These are phyloP conservation scores for Zanthoxylum bungeanum DNA, from an alignment of 345 rosid genomes.

Conservation along the genomic window DNA sequence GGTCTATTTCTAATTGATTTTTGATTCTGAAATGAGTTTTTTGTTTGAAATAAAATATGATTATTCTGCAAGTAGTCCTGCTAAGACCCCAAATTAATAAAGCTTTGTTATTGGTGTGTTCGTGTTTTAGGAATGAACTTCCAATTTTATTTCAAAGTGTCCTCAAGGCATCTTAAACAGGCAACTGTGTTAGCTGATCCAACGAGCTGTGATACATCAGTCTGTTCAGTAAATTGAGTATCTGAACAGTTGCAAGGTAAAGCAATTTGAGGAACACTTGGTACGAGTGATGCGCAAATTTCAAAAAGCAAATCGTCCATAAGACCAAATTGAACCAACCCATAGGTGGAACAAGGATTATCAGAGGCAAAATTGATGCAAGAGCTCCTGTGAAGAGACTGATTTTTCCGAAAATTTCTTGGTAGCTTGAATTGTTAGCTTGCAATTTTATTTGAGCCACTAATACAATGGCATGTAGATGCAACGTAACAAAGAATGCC, in stretches of 20 bases:
- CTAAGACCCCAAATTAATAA: too few species aligned
- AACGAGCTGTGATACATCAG: neutral
- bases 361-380: neutral
- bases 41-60: too few species aligned
- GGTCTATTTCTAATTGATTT: too few species aligned
- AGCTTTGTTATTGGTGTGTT: too few species aligned
- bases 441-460: neutral
- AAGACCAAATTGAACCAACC: slow-evolving; percentile 3
- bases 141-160: too few species aligned
- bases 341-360: neutral
- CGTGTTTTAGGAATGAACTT: too few species aligned
- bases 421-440: neutral
- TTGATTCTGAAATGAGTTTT: too few species aligned
- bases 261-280: neutral
- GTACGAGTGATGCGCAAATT: neutral
- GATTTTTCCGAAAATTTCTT: neutral
- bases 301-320: neutral
- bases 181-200: neutral
- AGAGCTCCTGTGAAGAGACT: slow-evolving; percentile 5
- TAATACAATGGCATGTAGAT: neutral
- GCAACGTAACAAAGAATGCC: neutral
- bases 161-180: neutral
- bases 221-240: neutral
- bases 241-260: neutral
- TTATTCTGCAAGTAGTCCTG: too few species aligned